Base-by-base conservation (phyloP, 805 yeast genomes). In the Nadsonia fulvescens region DNA sequence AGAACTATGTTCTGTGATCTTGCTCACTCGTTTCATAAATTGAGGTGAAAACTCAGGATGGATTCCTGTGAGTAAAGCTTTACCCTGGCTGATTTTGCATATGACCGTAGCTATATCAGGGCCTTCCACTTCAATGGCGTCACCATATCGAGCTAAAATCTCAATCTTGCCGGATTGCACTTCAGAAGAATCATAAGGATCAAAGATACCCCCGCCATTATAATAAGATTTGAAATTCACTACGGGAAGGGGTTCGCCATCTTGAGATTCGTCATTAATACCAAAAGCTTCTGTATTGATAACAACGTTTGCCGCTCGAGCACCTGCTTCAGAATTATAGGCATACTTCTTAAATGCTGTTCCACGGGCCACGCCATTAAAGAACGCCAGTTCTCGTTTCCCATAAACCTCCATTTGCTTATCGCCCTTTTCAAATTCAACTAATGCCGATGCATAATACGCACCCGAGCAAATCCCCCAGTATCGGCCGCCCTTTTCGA, bases 401-500 rank as follows among this genome's bases (percentile, higher is more conserved):
- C 99, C 98, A 24, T 72, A 58, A 3, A 89, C 93, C 43, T 79
- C 94, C 62, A 79, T 54, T 1, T 31, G 32, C 1, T 67, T 63
- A 37, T 67, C 54, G 2, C 89, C 91, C 15, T 64, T 71, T 38
- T 79, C 93, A 46, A 89, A 89, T 43, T 86, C 95, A 37, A 77
- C 71, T 20, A 72, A 49, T 0, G 62, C 49, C 8, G 83, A 62
- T 1, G 72, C 86, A 43, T 67, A 89, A 50, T 89, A 89, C 0
- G 77, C 96, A 22, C 99, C 99, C 6, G 99, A 89, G 51, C 99
- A 89, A 35, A 89, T 67, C 0, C 98, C 98, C 12, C 86, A 47
- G 41, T 56, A 81, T 25, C 58, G 54, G 2, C 99, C 99, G 15
- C 96, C 98, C 29, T 58, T 56, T 15, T 68, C 56, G 1, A 81